Evolutionary conservation across 148 eudicot species (phyloP).

Genomic region (Cornus kousa): DNA sequence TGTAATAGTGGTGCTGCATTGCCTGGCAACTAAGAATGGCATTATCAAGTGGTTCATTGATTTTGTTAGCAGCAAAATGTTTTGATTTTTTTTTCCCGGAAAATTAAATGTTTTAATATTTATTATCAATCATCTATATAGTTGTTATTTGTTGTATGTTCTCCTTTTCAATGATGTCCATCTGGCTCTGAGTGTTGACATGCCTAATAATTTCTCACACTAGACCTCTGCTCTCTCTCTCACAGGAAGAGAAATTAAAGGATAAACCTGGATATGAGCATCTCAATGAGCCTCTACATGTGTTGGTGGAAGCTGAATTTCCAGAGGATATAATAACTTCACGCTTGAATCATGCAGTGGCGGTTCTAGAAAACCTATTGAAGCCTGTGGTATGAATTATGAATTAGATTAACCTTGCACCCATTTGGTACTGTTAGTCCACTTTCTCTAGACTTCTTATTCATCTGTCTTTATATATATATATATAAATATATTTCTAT

Average conservation of each 20-base stretch:
- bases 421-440: not conserved
- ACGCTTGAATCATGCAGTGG: constrained; percentile 45
- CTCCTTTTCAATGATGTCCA: not conserved
- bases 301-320: constrained; percentile 54
- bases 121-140: not conserved
- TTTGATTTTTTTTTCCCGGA: too few species aligned
- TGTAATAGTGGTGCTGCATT: too few species aligned
- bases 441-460: not conserved
- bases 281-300: constrained; percentile 48
- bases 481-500: too few species aligned
- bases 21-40: too few species aligned
- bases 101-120: too few species aligned
- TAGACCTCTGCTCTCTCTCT: not conserved
- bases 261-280: constrained; percentile 57
- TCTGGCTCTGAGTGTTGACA: not conserved
- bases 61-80: too few species aligned
- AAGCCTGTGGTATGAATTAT: constrained; percentile 44
- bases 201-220: not conserved
- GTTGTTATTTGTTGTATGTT: not conserved
- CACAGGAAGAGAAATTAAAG: constrained; percentile 45
- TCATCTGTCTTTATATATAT: too few species aligned
- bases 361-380: constrained; percentile 38
- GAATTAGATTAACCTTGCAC: not conserved
- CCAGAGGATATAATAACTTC: constrained; percentile 46
- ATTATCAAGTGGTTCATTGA: too few species aligned